Evolutionary conservation across 306 rosid species (phyloP).

Genomic region (Begonia loranthoides): DNA sequence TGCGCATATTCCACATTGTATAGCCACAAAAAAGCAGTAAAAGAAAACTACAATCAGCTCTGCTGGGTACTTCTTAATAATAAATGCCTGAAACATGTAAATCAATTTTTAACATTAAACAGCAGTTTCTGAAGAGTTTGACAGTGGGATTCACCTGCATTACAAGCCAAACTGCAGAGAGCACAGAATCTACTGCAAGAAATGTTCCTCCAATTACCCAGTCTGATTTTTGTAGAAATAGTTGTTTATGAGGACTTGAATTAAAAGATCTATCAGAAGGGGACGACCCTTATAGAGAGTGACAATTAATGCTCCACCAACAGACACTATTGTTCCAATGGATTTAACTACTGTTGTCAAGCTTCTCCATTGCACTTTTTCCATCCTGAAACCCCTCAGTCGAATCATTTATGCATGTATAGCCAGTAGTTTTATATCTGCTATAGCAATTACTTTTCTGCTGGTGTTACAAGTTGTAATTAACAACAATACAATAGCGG

Average conservation of each 20-base stretch:
- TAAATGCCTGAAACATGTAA: conserved; percentile 35
- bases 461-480: background rate
- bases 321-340: conserved; percentile 56
- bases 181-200: conserved; percentile 38
- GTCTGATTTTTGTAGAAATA: conserved; percentile 31
- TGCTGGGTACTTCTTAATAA: conserved; percentile 58
- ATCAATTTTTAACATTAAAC: background rate
- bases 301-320: conserved; percentile 63
- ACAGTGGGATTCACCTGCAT: conserved; percentile 36
- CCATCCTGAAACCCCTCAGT: conserved; percentile 50
- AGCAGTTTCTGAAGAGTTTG: background rate
- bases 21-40: conserved; percentile 55
- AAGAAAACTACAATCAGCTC: conserved; percentile 52
- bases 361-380: conserved; percentile 43
- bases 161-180: conserved; percentile 37
- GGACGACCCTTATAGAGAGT: conserved; percentile 71
- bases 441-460: background rate
- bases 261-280: conserved; percentile 25
- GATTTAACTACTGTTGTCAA: conserved; percentile 43
- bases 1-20: conserved; percentile 47
- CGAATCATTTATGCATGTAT: conserved; percentile 9
- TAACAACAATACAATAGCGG: background rate
- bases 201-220: conserved; percentile 56
- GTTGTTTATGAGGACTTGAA: conserved; percentile 17
- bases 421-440: background rate